phyloP scores from a whole-genome alignment of 2,329 filamentous ascomycete genomes.

The Zarea fungicola region DNA sequence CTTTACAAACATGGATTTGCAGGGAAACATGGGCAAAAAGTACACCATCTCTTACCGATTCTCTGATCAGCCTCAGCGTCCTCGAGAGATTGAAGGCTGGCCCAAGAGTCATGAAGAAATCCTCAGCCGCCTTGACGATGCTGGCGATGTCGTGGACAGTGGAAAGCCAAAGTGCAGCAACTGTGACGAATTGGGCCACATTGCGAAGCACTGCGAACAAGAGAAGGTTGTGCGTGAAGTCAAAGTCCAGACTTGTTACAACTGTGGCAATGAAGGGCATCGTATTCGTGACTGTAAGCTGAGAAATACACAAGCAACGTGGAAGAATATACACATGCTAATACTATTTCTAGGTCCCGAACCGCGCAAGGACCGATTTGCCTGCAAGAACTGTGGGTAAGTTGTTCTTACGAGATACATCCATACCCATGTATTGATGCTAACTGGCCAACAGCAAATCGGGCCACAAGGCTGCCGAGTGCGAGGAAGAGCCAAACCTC shows the following conservation, averaged over 20 bases:
- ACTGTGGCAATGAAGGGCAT: slow-evolving; percentile 60
- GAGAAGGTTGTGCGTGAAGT: slow-evolving; percentile 47
- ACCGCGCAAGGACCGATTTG: slow-evolving; percentile 58
- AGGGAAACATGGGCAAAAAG: slow-evolving; percentile 61
- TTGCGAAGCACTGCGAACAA: slow-evolving; percentile 52
- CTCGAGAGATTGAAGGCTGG: slow-evolving; percentile 55
- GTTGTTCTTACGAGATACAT: slow-evolving; percentile 13
- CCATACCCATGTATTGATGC: background rate
- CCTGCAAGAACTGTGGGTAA: slow-evolving; percentile 63
- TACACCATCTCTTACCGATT: slow-evolving; percentile 61
- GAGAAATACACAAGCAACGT: background rate
- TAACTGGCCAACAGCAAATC: slow-evolving; percentile 32
- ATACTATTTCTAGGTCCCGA: slow-evolving; percentile 43
- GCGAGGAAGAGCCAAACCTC: slow-evolving; percentile 55
- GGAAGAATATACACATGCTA: background rate
- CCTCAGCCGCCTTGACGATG: slow-evolving; percentile 56
- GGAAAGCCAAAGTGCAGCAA: slow-evolving; percentile 57
- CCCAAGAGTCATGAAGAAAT: slow-evolving; percentile 56
- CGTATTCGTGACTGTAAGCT: slow-evolving; percentile 63
- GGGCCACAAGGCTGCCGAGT: slow-evolving; percentile 47
- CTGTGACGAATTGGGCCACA: slow-evolving; percentile 61
- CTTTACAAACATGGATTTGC: slow-evolving; percentile 66
- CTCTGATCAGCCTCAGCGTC: slow-evolving; percentile 49
- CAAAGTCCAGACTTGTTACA: slow-evolving; percentile 53
- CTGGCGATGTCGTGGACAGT: slow-evolving; percentile 57